phyloP scores from a whole-genome alignment of 2,329 filamentous ascomycete genomes.

The Pseudogymnoascus sp. region DNA sequence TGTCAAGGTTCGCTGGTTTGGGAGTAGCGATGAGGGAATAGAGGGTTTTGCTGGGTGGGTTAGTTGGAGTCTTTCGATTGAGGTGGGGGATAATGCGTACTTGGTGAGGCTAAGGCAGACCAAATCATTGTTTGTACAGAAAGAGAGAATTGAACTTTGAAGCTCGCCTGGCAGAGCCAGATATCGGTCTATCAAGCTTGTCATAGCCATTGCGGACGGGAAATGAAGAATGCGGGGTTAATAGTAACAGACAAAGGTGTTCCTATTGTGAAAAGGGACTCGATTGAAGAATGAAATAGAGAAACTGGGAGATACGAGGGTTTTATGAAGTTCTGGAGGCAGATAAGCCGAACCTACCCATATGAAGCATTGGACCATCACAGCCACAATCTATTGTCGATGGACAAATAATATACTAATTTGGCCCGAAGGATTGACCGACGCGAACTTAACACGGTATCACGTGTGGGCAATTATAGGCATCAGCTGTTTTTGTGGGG shows the following conservation, averaged over 20 bases:
- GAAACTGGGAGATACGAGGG: not conserved
- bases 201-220: not conserved
- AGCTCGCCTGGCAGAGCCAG: conserved; percentile 4
- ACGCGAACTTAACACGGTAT: conserved; percentile 3
- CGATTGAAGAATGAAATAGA: not conserved
- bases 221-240: not conserved
- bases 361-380: not conserved
- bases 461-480: not conserved
- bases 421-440: not conserved
- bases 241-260: not conserved
- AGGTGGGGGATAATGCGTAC: not conserved
- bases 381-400: not conserved
- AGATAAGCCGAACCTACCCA: conserved; percentile 4
- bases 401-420: not conserved
- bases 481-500: not conserved
- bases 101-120: not conserved
- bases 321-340: not conserved
- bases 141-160: not conserved
- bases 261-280: not conserved
- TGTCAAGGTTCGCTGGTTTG: not conserved
- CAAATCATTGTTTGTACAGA: not conserved
- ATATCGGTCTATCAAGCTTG: not conserved
- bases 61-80: not conserved
- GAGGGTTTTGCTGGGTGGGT: not conserved
- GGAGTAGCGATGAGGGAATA: not conserved